Evolutionary conservation across 2,329 filamentous ascomycete genomes (phyloP).

Genomic region (Bipolaris oryzae): DNA sequence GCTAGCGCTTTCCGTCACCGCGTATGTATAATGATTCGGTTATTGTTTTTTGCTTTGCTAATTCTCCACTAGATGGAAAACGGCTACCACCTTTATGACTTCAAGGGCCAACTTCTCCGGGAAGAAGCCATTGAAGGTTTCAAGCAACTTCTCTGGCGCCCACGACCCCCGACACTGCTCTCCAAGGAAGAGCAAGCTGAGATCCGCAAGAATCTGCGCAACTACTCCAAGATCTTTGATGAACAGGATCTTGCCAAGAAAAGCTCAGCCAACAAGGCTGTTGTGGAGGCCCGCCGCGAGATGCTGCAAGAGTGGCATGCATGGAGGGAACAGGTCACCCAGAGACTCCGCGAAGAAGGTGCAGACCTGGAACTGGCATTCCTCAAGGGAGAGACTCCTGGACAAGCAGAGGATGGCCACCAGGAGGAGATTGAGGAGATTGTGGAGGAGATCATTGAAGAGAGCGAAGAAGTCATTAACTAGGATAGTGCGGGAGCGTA

Average conservation of each 20-base stretch:
- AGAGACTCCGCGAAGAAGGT: conserved; percentile 66
- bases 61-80: conserved; percentile 82
- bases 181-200: conserved; percentile 97
- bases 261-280: conserved; percentile 89
- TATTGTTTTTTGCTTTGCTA: conserved; percentile 15
- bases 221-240: conserved; percentile 94
- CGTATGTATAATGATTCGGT: conserved; percentile 65
- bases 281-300: conserved; percentile 84
- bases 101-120: conserved; percentile 84
- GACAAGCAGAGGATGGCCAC: conserved; percentile 55
- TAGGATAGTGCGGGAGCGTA: conserved; percentile 17
- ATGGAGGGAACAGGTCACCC: conserved; percentile 76
- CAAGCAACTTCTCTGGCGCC: conserved; percentile 96
- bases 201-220: conserved; percentile 96
- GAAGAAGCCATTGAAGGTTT: conserved; percentile 96
- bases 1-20: conserved; percentile 95
- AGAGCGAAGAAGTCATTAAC: conserved; percentile 77
- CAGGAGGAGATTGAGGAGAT: conserved; percentile 70
- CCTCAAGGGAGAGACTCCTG: conserved; percentile 51
- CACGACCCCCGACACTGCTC: conserved; percentile 87
- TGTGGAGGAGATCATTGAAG: conserved; percentile 87
- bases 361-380: conserved; percentile 63
- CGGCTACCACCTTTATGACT: conserved; percentile 97
- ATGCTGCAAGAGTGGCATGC: conserved; percentile 86
- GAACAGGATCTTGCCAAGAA: conserved; percentile 93